Evolutionary conservation across 2,329 filamentous ascomycete species (phyloP).

Genomic region (Colletotrichum shisoi): DNA sequence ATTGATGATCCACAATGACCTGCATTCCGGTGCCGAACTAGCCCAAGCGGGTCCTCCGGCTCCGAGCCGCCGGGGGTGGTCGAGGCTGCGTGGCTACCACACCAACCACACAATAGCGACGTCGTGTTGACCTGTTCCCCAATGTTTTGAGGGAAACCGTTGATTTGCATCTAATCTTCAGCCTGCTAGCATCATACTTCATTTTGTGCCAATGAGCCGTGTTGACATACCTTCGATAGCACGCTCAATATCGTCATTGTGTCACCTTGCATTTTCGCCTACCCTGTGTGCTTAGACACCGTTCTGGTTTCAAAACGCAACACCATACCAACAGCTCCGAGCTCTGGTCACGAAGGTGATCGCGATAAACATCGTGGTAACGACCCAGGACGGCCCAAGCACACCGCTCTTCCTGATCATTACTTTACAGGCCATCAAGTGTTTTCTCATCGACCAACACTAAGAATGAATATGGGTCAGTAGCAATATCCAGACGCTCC

Average conservation of each 20-base stretch:
- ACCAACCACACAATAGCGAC: not conserved
- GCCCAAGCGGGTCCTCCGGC: conserved; percentile 24
- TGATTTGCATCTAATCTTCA: not conserved
- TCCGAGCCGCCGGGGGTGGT: conserved; percentile 14
- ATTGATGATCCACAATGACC: conserved; percentile 35
- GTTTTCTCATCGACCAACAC: too few relatives aligned
- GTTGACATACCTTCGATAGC: not conserved
- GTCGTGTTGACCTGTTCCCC: not conserved
- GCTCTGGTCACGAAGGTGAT: not conserved
- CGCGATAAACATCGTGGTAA: not conserved
- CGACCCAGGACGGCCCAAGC: not conserved
- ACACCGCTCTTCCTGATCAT: not conserved
- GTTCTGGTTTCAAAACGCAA: conserved; percentile 6
- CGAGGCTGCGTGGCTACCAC: not conserved
- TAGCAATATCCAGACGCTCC: not conserved
- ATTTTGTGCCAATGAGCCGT: not conserved
- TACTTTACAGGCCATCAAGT: not conserved
- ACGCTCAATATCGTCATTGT: not conserved
- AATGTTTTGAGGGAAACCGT: not conserved
- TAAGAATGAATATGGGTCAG: conserved; percentile 36
- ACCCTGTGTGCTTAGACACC: conserved; percentile 18
- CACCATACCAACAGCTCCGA: not conserved
- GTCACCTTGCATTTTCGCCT: not conserved
- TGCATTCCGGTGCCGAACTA: conserved; percentile 28
- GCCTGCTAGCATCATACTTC: not conserved